These are phyloP conservation scores for Nothomitra cinnamomea DNA, from an alignment of 2,329 filamentous ascomycete genomes.

Conservation along the genomic window DNA sequence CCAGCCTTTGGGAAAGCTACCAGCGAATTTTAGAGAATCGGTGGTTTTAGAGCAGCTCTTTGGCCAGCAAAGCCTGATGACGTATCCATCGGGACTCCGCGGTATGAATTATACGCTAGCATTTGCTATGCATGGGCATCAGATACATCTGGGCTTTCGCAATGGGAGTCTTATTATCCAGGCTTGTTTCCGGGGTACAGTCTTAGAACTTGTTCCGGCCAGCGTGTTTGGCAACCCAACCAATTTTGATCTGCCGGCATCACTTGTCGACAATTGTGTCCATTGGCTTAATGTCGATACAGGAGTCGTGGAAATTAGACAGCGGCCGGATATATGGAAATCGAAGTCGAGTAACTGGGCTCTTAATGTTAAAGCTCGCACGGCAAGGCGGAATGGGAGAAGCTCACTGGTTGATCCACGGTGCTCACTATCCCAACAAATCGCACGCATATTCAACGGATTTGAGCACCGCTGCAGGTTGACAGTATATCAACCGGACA, in stretches of 20 bases:
- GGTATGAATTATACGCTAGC: slow-evolving; percentile 27
- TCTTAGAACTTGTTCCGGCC: slow-evolving; percentile 21
- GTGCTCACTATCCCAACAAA: slow-evolving; percentile 22
- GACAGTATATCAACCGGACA: slow-evolving; percentile 28
- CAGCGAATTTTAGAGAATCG: slow-evolving; percentile 30
- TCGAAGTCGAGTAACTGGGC: slow-evolving; percentile 18
- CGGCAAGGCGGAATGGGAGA: slow-evolving; percentile 14
- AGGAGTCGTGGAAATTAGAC: slow-evolving; percentile 34
- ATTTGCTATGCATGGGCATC: slow-evolving; percentile 19
- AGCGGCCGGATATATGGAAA: slow-evolving; percentile 25
- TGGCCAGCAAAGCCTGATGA: slow-evolving; percentile 32
- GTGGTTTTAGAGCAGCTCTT: slow-evolving; percentile 33
- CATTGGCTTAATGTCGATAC: slow-evolving; percentile 41
- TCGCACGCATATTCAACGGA: slow-evolving; percentile 29
- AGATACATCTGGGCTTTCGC: slow-evolving; percentile 31
- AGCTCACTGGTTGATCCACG: slow-evolving; percentile 31
- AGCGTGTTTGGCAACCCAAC: slow-evolving; percentile 13
- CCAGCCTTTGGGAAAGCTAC: slow-evolving; percentile 33
- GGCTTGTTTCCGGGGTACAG: background rate
- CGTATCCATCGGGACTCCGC: slow-evolving; percentile 31
- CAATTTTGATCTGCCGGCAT: slow-evolving; percentile 32
- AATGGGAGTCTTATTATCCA: background rate
- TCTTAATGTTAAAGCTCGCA: slow-evolving; percentile 18
- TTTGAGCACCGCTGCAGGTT: slow-evolving; percentile 32
- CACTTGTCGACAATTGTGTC: slow-evolving; percentile 33